Base-by-base conservation (phyloP, 2,329 filamentous ascomycete genomes). In the Pseudocercospora fijiensis region DNA sequence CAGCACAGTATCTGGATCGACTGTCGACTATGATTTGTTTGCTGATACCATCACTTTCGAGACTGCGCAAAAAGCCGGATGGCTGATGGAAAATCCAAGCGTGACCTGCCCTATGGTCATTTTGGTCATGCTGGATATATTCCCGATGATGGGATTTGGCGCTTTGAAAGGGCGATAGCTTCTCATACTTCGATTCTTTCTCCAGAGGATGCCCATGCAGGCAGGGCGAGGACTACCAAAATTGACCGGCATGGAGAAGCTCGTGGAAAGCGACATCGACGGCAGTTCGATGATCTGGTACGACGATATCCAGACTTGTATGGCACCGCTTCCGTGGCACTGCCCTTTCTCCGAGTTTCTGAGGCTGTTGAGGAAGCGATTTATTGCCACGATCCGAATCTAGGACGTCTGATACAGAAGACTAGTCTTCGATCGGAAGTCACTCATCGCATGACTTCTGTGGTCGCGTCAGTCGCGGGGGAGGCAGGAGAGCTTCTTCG, bases 401-500 rank as follows among this genome's bases (percentile, higher is more conserved):
- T 75, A 26, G 78, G 79, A 18, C 69, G 71, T 11, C 74, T 88
- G 4, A 78, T 91, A 22, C 82, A 83, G 1, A 78, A 86, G 27
- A 88, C 88, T 1, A 82, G 85, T 78, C 68, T 78, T 82, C 65
- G 84, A 79, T 65, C 82, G 9, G 68, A 74, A 22, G 62, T 69
- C 1, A 69, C 65, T 43, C 65, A 72, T 49, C 70, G 70, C 11
- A 67, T 77, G 4, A 73, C 76, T 16, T 72, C 73, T 4, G 64
- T 80, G 1, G 72, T 75, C 10, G 76, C 72, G 2, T 72, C 75
- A 41, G 67, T 70, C 3, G 65, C 82, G 2, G 88, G 88, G n/a
- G 80, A 82, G 56, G 82, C 81, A 13, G 85, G 86, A 1, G 84
- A 88, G 67, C 76, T 84, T 1, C 76, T 91, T 9, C 84, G 84